Conservation (phyloP, 305 asterid species). For the Fraxinus paxiana region DNA sequence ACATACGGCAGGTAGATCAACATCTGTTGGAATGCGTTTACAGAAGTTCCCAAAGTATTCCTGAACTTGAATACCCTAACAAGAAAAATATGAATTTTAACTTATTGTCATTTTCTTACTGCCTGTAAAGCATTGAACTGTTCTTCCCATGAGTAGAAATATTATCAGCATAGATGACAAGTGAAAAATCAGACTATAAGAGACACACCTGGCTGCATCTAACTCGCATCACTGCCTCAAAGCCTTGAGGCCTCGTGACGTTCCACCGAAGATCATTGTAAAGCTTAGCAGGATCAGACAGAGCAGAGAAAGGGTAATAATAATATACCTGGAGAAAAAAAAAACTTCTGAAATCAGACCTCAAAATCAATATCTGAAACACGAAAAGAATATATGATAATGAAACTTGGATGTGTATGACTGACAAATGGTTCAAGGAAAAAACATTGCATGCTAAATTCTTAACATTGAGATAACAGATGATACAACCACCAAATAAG, state of each 20-base stretch:
- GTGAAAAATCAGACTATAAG: constrained; percentile 16
- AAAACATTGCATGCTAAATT: not conserved
- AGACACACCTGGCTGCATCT: constrained; percentile 92
- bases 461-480: constrained; percentile 3
- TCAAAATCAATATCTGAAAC: constrained; percentile 13
- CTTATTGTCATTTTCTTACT: not conserved
- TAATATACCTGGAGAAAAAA: constrained; percentile 62
- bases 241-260: constrained; percentile 95
- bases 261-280: constrained; percentile 99
- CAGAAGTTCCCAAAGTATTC: constrained; percentile 91
- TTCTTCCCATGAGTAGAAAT: constrained; percentile 6
- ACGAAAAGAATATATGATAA: constrained; percentile 2
- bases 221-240: constrained; percentile 99
- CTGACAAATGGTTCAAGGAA: not conserved
- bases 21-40: constrained; percentile 90
- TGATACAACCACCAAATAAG: not conserved
- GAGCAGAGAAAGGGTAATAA: constrained; percentile 91
- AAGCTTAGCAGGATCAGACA: constrained; percentile 89
- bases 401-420: not conserved
- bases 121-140: constrained; percentile 10
- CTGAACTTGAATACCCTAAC: constrained; percentile 93
- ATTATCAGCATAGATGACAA: constrained; percentile 15
- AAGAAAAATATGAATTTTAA: constrained; percentile 13
- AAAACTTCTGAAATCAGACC: constrained; percentile 26
- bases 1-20: constrained; percentile 85